phyloP scores from a whole-genome alignment of 176 grass and related monocot species.

The Coix lacrymajobi region DNA sequence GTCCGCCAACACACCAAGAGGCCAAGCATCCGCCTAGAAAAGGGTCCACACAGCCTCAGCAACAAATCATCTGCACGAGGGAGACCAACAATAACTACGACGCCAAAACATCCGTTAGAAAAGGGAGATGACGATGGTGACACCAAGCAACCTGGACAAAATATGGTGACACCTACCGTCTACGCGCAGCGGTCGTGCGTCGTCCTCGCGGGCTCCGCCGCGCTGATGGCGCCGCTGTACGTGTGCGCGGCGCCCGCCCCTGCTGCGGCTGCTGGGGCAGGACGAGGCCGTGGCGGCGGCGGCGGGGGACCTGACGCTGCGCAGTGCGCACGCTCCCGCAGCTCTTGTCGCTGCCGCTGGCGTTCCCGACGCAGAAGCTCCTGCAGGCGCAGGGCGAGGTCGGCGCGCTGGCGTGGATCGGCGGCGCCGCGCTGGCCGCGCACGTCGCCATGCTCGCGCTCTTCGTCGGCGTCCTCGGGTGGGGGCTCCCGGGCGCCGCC shows the following conservation, averaged over 20 bases:
- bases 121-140: no score
- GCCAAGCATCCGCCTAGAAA: no score
- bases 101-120: no score
- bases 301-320: conserved; percentile 56
- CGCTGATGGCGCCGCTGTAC: conserved; percentile 62
- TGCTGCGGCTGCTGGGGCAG: conserved; percentile 61
- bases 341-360: conserved; percentile 69
- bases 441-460: conserved; percentile 53
- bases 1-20: no score
- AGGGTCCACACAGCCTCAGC: no score
- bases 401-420: conserved; percentile 50
- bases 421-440: conserved; percentile 35
- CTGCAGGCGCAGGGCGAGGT: conserved; percentile 86
- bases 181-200: conserved; percentile 69
- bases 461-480: conserved; percentile 49
- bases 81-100: no score
- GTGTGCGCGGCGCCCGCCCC: conserved; percentile 23
- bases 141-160: no score
- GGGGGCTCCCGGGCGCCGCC: conserved; percentile 62
- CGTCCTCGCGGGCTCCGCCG: conserved; percentile 49
- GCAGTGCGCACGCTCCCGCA: conserved; percentile 64
- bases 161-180: no score
- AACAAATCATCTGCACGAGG: no score
- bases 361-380: conserved; percentile 81
- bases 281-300: conserved; percentile 40